Conservation (phyloP, 2,329 filamentous ascomycete species). For the Trichothecium roseum region DNA sequence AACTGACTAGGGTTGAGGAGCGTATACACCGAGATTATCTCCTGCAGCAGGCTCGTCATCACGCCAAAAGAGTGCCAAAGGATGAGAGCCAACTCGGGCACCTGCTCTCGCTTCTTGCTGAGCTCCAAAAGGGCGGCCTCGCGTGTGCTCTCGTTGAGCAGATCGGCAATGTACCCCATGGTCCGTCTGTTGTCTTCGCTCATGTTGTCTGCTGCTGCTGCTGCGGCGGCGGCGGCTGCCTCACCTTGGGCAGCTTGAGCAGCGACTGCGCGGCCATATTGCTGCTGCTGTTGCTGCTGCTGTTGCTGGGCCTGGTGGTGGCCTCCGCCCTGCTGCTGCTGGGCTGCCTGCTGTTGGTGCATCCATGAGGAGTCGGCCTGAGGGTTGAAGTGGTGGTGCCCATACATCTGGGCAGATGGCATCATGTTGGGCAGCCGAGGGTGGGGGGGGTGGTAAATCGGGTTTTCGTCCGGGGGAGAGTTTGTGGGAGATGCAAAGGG, state of each 20-base stretch:
- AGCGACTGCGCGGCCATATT: constrained; percentile 2
- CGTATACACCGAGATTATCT: constrained; percentile 98
- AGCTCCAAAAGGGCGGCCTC: constrained; percentile 89
- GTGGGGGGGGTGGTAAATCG: not conserved
- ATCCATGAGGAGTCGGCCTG: constrained; percentile 57
- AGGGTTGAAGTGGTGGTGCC: constrained; percentile 55
- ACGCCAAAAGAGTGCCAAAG: constrained; percentile 98
- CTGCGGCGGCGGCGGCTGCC: constrained; percentile 28
- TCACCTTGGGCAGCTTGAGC: constrained; percentile 33
- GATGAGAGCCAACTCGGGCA: constrained; percentile 90
- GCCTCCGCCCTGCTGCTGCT: constrained; percentile 34
- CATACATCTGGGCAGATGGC: constrained; percentile 54
- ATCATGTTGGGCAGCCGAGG: constrained; percentile 38
- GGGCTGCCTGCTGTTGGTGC: constrained; percentile 52
- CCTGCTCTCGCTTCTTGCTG: constrained; percentile 97
- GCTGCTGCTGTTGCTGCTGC: constrained; percentile 36
- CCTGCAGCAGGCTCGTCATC: constrained; percentile 94
- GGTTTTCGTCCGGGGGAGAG: not conserved
- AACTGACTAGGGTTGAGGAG: constrained; percentile 93
- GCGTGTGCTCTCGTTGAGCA: constrained; percentile 76
- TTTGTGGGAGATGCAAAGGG: not conserved
- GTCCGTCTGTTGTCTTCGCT: constrained; percentile 88
- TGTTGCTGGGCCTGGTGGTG: constrained; percentile 48
- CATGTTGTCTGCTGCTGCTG: constrained; percentile 52
- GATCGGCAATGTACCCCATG: constrained; percentile 85